phyloP scores from a whole-genome alignment of 768 basidiomycete species.

The Neoboletus magnificus region DNA sequence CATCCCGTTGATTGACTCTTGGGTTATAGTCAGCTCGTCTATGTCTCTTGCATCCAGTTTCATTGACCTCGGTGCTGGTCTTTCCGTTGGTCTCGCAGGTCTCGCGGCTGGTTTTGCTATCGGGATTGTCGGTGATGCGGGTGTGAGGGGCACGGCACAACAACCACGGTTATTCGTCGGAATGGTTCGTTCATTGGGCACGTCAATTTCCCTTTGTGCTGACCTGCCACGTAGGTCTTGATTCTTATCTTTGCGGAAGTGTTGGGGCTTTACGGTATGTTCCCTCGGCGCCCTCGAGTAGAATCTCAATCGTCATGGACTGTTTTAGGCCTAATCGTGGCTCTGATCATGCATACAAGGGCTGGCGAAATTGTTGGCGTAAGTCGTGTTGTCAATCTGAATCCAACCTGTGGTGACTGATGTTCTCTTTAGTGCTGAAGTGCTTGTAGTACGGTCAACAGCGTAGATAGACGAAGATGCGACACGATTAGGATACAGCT shows the following conservation, averaged over 20 bases:
- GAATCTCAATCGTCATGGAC: not conserved
- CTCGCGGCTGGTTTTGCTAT: conserved; percentile 97
- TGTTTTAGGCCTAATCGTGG: conserved; percentile 74
- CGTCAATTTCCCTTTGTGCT: not conserved
- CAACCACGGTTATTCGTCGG: conserved; percentile 92
- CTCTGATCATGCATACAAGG: conserved; percentile 91
- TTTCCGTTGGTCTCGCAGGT: conserved; percentile 90
- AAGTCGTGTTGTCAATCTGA: not conserved
- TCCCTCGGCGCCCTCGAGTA: not conserved
- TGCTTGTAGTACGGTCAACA: not conserved
- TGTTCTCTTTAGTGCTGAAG: conserved; percentile 24
- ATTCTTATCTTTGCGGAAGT: conserved; percentile 99
- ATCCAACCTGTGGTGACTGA: not conserved
- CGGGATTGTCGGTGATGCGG: conserved; percentile 98
- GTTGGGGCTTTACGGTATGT: conserved; percentile 80
- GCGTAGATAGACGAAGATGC: conserved; percentile 8
- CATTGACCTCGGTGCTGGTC: conserved; percentile 90
- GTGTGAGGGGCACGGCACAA: conserved; percentile 96
- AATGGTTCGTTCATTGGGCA: conserved; percentile 56
- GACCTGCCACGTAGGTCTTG: conserved; percentile 57
- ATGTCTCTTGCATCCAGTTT: conserved; percentile 96
- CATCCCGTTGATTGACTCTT: not conserved
- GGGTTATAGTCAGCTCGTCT: conserved; percentile 51
- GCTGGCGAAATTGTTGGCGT: conserved; percentile 33
- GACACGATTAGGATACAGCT: conserved; percentile 2